Conservation (phyloP, 768 basidiomycete species). For the Pulveroboletus frians region DNA sequence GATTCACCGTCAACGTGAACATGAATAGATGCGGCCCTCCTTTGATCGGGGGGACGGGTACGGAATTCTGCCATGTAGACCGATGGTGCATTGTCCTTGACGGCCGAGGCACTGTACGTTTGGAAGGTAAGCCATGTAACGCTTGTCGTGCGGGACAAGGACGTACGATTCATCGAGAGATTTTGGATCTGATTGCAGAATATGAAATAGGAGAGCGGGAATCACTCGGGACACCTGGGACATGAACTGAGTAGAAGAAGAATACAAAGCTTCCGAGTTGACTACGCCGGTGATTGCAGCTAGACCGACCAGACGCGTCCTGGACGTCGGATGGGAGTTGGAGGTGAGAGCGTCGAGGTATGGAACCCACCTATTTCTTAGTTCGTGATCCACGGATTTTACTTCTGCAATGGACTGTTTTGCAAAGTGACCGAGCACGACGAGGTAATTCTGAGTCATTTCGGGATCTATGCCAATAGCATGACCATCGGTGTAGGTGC, state of each 20-base stretch:
- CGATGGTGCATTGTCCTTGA: conserved; percentile 68
- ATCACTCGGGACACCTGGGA: conserved; percentile 67
- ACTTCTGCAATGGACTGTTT: conserved; percentile 48
- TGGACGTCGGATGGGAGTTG: conserved; percentile 24
- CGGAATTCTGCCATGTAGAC: conserved; percentile 83
- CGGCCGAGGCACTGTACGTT: conserved; percentile 44
- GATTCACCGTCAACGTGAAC: conserved; percentile 84
- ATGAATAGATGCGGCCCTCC: conserved; percentile 87
- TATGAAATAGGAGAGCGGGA: conserved; percentile 61
- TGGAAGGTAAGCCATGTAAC: background rate
- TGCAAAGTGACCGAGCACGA: conserved; percentile 61
- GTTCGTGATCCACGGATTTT: conserved; percentile 57
- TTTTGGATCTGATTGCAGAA: conserved; percentile 57
- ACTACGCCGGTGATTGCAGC: conserved; percentile 77
- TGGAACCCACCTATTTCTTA: conserved; percentile 60
- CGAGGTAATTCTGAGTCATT: conserved; percentile 66
- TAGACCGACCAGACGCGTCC: conserved; percentile 80
- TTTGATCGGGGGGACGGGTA: conserved; percentile 68
- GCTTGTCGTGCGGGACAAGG: background rate
- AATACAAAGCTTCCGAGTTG: conserved; percentile 80
- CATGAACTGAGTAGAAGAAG: conserved; percentile 65
- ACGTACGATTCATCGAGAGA: conserved; percentile 65
- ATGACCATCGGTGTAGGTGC: conserved; percentile 84
- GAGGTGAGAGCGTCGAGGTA: background rate
- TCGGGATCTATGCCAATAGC: conserved; percentile 71